Evolutionary conservation across 495 filamentous ascomycete species (phyloP).

Genomic region (Pseudevernia furfuracea): DNA sequence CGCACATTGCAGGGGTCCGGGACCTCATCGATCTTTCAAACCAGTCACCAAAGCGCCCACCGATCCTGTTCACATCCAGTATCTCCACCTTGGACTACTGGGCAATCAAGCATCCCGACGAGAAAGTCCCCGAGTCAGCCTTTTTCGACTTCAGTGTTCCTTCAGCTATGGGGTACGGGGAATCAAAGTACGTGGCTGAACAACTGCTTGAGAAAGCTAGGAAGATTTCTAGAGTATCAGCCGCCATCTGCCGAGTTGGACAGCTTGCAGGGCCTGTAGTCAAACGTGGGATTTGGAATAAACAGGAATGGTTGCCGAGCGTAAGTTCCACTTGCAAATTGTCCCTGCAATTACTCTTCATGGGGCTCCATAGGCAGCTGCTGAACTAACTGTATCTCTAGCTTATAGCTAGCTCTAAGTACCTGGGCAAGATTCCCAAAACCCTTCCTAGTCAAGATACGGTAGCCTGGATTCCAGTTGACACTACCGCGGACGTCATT

Average conservation of each 20-base stretch:
- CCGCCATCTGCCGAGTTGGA: conserved; percentile 46
- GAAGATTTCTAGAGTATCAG: conserved; percentile 32
- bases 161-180: conserved; percentile 18
- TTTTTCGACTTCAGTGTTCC: conserved; percentile 13
- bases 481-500: not conserved
- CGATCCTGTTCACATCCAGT: not conserved
- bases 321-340: not conserved
- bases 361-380: not conserved
- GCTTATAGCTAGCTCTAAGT: conserved; percentile 34
- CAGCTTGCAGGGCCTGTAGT: conserved; percentile 48
- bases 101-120: not conserved
- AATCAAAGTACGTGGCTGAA: conserved; percentile 23
- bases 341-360: not conserved
- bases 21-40: conserved; percentile 24
- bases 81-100: not conserved
- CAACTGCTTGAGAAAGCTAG: conserved; percentile 39
- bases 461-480: conserved; percentile 12
- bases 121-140: conserved; percentile 19
- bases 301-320: conserved; percentile 47
- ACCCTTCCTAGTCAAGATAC: not conserved
- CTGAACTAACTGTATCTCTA: conserved; percentile 3
- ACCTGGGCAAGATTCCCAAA: conserved; percentile 5
- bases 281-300: conserved; percentile 41
- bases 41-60: not conserved
- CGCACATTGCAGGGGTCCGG: conserved; percentile 25